Percentiles rank a stretch among this genome's conserved stretches.
Evolutionary conservation across 768 basidiomycete genomes (phyloP).

Genomic region (Tylopilus subfusipes): DNA sequence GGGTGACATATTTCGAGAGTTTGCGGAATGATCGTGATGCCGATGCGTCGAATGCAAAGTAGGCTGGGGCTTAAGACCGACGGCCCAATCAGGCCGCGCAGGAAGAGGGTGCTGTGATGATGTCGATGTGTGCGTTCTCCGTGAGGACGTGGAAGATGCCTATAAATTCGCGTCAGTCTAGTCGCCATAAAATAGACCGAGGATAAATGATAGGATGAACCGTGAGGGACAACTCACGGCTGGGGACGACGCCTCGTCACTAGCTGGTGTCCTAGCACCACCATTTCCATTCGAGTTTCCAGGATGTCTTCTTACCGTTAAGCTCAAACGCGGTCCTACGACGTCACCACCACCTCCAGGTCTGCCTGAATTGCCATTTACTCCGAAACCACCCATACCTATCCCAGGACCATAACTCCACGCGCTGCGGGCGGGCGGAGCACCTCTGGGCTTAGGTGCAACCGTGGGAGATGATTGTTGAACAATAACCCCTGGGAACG

Average conservation of each 20-base stretch:
- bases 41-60: conserved; percentile 54
- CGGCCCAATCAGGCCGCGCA: conserved; percentile 84
- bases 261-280: conserved; percentile 55
- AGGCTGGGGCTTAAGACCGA: conserved; percentile 75
- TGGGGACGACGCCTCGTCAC: conserved; percentile 74
- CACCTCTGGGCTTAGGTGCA: conserved; percentile 28
- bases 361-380: conserved; percentile 27
- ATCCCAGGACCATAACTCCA: conserved; percentile 73
- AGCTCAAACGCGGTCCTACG: conserved; percentile 64
- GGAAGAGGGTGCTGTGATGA: conserved; percentile 78
- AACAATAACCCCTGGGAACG: conserved; percentile 30
- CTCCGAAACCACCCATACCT: conserved; percentile 43
- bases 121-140: conserved; percentile 70
- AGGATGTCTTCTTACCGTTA: conserved; percentile 44
- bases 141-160: conserved; percentile 79
- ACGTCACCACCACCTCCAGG: conserved; percentile 39
- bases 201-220: neutral
- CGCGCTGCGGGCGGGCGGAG: conserved; percentile 45
- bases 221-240: conserved; percentile 51
- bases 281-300: conserved; percentile 51
- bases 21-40: conserved; percentile 48
- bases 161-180: conserved; percentile 23
- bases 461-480: conserved; percentile 31
- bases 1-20: conserved; percentile 40
- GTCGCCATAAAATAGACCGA: neutral